Percentiles rank a stretch among this genome's conserved stretches.
Evolutionary conservation across 78 protist species (phyloP).

Genomic region (Dictyostelium citrinum): DNA sequence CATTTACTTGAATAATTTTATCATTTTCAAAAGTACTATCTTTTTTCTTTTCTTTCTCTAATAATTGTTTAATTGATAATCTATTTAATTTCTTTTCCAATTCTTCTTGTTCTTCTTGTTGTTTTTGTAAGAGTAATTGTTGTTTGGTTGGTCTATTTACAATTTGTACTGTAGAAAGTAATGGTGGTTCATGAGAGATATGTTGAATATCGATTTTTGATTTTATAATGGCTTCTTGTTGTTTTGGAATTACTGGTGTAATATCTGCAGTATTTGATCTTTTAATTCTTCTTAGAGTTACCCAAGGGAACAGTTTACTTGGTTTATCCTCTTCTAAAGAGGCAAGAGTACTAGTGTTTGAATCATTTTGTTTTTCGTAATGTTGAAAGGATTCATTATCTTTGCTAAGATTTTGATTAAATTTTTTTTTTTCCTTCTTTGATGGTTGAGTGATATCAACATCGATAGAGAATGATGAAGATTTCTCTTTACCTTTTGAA

Average conservation of each 20-base stretch:
- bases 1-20: not conserved
- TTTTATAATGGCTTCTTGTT: not conserved
- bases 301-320: conserved; percentile 47
- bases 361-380: not conserved
- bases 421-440: not conserved
- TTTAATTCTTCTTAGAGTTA: conserved; percentile 39
- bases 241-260: not conserved
- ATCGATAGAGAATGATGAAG: not conserved
- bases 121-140: not conserved
- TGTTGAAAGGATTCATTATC: not conserved
- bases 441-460: not conserved
- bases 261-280: conserved; percentile 24
- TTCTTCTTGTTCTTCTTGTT: not conserved
- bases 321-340: not conserved
- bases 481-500: not conserved
- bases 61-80: not conserved
- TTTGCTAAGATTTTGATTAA: not conserved
- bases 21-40: not conserved
- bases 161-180: not conserved
- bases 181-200: not conserved
- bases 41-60: not conserved
- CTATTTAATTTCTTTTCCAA: not conserved
- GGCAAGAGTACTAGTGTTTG: not conserved
- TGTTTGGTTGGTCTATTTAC: not conserved
- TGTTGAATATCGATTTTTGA: conserved; percentile 7